Conservation (phyloP, 2,329 filamentous ascomycete species). For the Fusarium subglutinans region DNA sequence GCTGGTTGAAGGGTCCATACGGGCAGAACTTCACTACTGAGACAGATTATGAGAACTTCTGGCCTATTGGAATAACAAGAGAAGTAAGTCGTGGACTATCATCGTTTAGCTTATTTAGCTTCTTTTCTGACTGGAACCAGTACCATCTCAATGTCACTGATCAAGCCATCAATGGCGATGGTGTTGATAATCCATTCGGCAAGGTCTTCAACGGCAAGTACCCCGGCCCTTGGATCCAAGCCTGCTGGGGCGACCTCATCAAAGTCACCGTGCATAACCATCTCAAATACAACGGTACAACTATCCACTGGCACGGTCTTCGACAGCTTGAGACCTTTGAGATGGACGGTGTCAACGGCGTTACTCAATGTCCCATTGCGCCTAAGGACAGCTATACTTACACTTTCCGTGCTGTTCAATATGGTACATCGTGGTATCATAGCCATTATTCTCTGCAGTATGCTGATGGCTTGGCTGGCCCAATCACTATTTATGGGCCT, state of each 20-base stretch:
- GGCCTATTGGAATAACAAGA: neutral
- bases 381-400: neutral
- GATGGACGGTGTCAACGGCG: neutral
- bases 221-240: neutral
- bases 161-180: conserved; percentile 13
- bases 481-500: conserved; percentile 25
- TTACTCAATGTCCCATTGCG: neutral
- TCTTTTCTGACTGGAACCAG: neutral
- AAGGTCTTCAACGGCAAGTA: conserved; percentile 8
- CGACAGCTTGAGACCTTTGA: neutral
- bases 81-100: neutral
- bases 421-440: conserved; percentile 32
- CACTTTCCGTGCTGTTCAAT: conserved; percentile 20
- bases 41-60: conserved; percentile 12
- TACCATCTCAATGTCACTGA: neutral
- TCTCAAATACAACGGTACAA: neutral
- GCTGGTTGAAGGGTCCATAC: neutral
- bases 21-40: neutral
- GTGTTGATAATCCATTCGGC: neutral
- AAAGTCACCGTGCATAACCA: neutral
- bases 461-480: conserved; percentile 30
- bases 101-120: accelerated
- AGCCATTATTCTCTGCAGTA: conserved; percentile 35
- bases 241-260: neutral
- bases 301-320: neutral